Conservation (phyloP, 2,329 filamentous ascomycete species). For the Penicillium italicum region DNA sequence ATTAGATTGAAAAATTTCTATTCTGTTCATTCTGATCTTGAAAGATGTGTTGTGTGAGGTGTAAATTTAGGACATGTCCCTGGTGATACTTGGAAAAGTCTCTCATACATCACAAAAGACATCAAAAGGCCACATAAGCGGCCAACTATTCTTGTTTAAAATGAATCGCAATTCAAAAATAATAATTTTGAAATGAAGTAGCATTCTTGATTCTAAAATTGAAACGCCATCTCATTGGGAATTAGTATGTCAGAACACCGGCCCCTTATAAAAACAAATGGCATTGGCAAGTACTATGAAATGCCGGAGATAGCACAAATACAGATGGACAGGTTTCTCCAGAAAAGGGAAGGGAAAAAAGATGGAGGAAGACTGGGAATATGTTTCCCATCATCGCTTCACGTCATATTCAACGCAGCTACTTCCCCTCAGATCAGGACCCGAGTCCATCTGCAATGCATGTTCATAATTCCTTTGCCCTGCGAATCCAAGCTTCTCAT, state of each 20-base stretch:
- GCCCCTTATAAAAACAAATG: neutral
- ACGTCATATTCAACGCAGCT: slow-evolving; percentile 39
- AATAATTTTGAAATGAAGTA: neutral
- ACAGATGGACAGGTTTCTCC: neutral
- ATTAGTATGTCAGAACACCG: neutral
- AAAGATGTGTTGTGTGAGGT: neutral
- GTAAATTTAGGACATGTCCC: no score
- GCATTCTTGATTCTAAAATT: neutral
- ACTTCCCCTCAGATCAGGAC: slow-evolving; percentile 30
- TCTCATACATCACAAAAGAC: no score
- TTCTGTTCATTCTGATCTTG: neutral
- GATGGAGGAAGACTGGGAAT: neutral
- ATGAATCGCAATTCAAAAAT: neutral
- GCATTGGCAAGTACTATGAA: neutral
- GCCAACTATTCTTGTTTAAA: no score
- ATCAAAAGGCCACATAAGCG: no score
- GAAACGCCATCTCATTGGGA: neutral
- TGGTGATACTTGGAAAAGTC: no score
- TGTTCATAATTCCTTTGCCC: slow-evolving; percentile 36
- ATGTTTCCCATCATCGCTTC: slow-evolving; percentile 25
- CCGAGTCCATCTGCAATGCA: slow-evolving; percentile 28
- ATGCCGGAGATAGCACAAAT: neutral
- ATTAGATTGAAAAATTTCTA: neutral
- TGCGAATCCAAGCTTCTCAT: slow-evolving; percentile 45
- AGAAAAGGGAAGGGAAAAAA: neutral